Evolutionary conservation across 2,329 filamentous ascomycete genomes (phyloP).

Genomic region (Fusarium pseudograminearum): DNA sequence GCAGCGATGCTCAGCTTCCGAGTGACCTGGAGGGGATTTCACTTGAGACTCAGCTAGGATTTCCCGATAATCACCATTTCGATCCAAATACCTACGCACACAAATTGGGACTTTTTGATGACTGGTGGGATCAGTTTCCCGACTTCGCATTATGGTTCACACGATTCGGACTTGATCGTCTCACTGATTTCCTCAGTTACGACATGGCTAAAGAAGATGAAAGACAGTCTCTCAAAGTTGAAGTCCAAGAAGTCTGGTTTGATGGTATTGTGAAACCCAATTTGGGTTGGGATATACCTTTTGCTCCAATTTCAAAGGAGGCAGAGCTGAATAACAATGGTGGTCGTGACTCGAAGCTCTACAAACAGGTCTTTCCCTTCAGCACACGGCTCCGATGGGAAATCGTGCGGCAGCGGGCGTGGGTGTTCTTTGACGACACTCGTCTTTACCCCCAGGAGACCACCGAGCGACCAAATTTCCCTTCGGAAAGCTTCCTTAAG

Average conservation of each 20-base stretch:
- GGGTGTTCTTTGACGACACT: not conserved
- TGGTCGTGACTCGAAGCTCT: not conserved
- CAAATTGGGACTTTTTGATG: not conserved
- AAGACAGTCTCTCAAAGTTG: not conserved
- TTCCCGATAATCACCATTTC: not conserved
- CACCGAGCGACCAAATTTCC: not conserved
- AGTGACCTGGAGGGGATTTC: fast-evolving
- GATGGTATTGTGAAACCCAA: fast-evolving
- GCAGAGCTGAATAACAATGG: fast-evolving
- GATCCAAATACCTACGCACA: not conserved
- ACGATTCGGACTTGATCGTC: not conserved
- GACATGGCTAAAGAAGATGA: not conserved
- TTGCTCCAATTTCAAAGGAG: fast-evolving
- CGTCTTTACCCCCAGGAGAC: not conserved
- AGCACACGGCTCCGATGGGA: not conserved
- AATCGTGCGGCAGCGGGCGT: not conserved
- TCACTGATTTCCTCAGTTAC: not conserved
- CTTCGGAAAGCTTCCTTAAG: not conserved
- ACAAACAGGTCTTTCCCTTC: not conserved
- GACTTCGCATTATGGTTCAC: not conserved
- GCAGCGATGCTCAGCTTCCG: not conserved
- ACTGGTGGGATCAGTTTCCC: not conserved
- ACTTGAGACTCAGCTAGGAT: not conserved
- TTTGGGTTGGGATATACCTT: fast-evolving
- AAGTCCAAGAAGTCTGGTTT: not conserved